Evolutionary conservation across 169 alveolate genomes (phyloP).

Genomic region (Cryptosporidium ubiquitum): DNA sequence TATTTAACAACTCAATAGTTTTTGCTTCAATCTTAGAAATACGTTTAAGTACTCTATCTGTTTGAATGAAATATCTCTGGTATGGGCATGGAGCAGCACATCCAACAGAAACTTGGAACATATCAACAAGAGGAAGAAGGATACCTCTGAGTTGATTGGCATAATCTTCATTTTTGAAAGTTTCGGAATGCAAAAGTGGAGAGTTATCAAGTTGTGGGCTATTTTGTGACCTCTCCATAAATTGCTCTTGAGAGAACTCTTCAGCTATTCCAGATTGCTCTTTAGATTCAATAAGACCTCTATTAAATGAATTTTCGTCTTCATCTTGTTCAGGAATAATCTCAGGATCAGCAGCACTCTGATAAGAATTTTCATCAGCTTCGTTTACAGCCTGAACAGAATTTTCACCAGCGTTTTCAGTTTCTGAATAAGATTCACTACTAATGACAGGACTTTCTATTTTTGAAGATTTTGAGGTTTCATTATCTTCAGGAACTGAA

Average conservation of each 20-base stretch:
- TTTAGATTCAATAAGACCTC: neutral
- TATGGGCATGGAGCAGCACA: constrained; percentile 64
- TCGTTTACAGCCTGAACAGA: neutral
- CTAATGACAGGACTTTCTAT: neutral
- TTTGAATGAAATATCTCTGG: constrained; percentile 39
- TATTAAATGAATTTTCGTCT: neutral
- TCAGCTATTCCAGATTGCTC: neutral
- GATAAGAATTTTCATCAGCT: neutral
- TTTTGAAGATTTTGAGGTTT: neutral
- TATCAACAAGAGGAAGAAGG: constrained; percentile 43
- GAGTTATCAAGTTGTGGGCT: neutral
- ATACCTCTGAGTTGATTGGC: constrained; percentile 50
- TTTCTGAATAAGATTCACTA: constrained; percentile 3
- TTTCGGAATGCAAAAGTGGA: neutral
- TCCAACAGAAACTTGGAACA: constrained; percentile 40
- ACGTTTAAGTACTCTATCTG: constrained; percentile 35
- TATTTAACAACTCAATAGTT: constrained; percentile 18
- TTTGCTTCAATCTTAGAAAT: constrained; percentile 42
- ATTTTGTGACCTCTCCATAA: neutral
- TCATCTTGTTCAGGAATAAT: neutral
- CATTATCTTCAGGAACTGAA: neutral
- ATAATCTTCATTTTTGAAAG: neutral
- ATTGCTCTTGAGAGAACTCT: neutral
- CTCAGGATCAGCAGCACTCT: neutral
- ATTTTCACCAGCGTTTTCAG: neutral